Conservation (phyloP, 768 basidiomycete species). For the Termitomyces sp. region DNA sequence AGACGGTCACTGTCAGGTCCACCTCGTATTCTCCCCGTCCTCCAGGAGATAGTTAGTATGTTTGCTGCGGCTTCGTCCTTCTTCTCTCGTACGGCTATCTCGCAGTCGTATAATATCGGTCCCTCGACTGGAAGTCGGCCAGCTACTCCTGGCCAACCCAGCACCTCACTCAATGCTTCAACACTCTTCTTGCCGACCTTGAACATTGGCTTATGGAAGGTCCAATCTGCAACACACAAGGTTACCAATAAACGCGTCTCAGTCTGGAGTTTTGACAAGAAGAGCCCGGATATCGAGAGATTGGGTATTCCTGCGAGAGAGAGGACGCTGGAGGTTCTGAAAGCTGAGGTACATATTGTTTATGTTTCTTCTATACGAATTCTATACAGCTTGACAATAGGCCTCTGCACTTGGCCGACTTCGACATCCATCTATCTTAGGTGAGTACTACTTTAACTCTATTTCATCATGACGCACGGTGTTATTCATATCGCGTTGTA, state of each 20-base stretch:
- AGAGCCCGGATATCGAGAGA: slow-evolving; percentile 68
- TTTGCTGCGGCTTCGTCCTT: slow-evolving; percentile 82
- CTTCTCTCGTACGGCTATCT: slow-evolving; percentile 78
- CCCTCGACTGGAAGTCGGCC: slow-evolving; percentile 43
- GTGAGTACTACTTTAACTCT: slow-evolving; percentile 36
- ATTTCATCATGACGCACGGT: background rate
- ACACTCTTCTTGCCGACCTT: slow-evolving; percentile 51
- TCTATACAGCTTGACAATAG: slow-evolving; percentile 36
- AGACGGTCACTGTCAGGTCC: background rate
- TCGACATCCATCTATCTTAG: slow-evolving; percentile 91
- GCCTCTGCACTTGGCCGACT: slow-evolving; percentile 80
- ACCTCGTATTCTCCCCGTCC: background rate
- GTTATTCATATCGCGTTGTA: slow-evolving; percentile 28
- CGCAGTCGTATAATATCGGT: slow-evolving; percentile 75
- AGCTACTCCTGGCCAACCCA: slow-evolving; percentile 44
- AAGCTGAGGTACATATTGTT: slow-evolving; percentile 70
- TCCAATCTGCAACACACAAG: slow-evolving; percentile 85
- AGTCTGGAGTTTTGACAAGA: slow-evolving; percentile 92
- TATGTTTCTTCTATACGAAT: slow-evolving; percentile 10
- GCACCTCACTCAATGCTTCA: slow-evolving; percentile 34
- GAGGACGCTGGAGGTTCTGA: slow-evolving; percentile 78
- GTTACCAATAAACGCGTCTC: slow-evolving; percentile 87
- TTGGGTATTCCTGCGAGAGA: slow-evolving; percentile 66
- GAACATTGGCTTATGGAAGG: slow-evolving; percentile 84
- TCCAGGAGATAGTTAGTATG: slow-evolving; percentile 39